These are phyloP conservation scores for Drosera capensis DNA, from an alignment of 148 eudicot genomes.

Conservation along the genomic window DNA sequence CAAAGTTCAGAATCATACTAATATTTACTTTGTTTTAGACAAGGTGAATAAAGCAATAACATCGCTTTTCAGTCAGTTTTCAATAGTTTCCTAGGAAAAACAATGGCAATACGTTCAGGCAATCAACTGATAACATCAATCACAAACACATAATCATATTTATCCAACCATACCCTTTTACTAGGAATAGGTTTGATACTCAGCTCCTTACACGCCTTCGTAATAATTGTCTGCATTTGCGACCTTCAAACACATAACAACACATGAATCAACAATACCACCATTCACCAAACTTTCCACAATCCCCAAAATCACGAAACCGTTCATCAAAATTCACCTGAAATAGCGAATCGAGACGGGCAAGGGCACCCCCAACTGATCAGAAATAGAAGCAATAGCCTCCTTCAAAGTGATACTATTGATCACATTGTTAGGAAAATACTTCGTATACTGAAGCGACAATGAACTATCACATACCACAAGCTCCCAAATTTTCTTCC, in stretches of 20 bases:
- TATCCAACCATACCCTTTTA: too few relatives aligned
- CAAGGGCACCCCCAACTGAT: constrained; percentile 71
- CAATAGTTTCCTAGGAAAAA: too few relatives aligned
- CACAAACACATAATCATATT: too few relatives aligned
- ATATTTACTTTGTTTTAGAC: too few relatives aligned
- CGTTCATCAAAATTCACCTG: too few relatives aligned
- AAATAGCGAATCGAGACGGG: constrained; percentile 72
- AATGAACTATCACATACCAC: constrained; percentile 68
- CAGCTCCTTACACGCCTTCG: too few relatives aligned
- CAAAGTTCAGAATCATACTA: too few relatives aligned
- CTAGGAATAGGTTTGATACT: too few relatives aligned
- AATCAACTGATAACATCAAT: too few relatives aligned
- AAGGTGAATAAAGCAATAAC: too few relatives aligned
- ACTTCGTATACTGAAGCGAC: constrained; percentile 83
- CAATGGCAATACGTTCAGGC: too few relatives aligned
- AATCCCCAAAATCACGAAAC: not conserved
- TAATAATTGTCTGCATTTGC: constrained; percentile 90
- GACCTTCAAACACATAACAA: constrained; percentile 38
- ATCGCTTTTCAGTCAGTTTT: too few relatives aligned
- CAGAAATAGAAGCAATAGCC: constrained; percentile 40
- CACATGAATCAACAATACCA: not conserved
- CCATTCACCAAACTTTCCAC: not conserved
- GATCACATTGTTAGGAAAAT: constrained; percentile 83
- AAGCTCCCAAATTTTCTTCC: constrained; percentile 99
- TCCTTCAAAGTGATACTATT: constrained; percentile 83